Base-by-base conservation (phyloP, 2,329 filamentous ascomycete genomes). In the Penicillium sp. region DNA sequence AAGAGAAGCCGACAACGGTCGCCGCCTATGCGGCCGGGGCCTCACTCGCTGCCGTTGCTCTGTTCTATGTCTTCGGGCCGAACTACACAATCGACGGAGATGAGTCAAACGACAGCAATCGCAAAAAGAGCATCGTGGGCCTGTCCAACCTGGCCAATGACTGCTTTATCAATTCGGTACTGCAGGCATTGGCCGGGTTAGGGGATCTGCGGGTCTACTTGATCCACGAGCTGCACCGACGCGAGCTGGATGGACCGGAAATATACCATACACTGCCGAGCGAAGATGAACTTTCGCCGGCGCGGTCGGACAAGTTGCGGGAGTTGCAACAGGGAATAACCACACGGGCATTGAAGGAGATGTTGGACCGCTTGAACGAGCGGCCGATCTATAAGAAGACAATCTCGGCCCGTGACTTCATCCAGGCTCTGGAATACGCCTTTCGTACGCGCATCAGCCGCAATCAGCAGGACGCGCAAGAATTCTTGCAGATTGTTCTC, bases 31-130 rank as follows among this genome's bases (percentile, higher is more conserved):
- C 94, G 69, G 94, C 93, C 57, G 93, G 93, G 66, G 94, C 93
- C 58, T 96, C 92, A 53, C 88, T 99, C 61, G 94, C 94, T 54
- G 94, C 94, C 60, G 90, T 96, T 61, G 93, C 94, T 32, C 85
- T 97, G 56, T 90, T 97, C 72, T 99, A 97, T 76, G 93, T 97
- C 66, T 97, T 99, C 76, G 92, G 89, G 9, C 94, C 94, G n/a
- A 97, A 92, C 50, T 97, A 93, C 75, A 90, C 96, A 67, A 88
- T 97, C 73, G 93, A 99, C 76, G 86, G 88, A 70, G 89, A 94
- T 55, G 83, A 87, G 50, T 79, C 80, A 24, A 77, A 75, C 56
- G 79, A 74, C 59, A 84, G 82, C 53, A 77, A 78, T 60, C 86
- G 89, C 65, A 94, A 92, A 75, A 93, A 90, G 70, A 89, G 90